Base-by-base conservation (phyloP, 2,329 filamentous ascomycete genomes). In the Penicillium occitanis region DNA sequence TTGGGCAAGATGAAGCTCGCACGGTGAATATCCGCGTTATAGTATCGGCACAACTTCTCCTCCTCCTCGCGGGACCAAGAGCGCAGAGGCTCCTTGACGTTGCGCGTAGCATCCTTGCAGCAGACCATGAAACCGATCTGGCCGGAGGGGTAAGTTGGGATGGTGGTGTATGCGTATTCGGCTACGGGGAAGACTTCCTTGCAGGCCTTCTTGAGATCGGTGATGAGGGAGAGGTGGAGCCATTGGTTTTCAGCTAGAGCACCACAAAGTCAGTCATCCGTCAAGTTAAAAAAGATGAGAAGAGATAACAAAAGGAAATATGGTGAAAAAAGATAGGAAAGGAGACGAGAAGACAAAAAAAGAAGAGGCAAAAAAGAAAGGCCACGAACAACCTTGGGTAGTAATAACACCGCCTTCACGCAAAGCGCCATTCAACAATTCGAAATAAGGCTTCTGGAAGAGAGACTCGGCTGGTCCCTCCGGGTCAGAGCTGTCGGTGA, bases 71-170 rank as follows among this genome's bases (percentile, higher is more conserved):
- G 78, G 70, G 88, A 85, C 90, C 93, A 96, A 74, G 82, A 85
- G 76, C 95, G 90, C 69, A 97, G 77, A 63, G 95, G 95, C 81
- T 89, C 91, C 80, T 87, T 92, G 78, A 98, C 87, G 82, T 99
- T 87, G 79, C 89, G 88, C 77, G 82, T 88, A 78, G 88, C 84
- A 78, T 98, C 94, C 88, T 99, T 98, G 90, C 87, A 91, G 89
- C 95, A 98, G 78, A 99, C 92, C 93, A 99, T 97, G 90, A 99
- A 99, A 78, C 95, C 95, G 76, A 99, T 99, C 85, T 99, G 95
- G 78, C 95, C 95, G 66, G 92, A 96, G 71, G 95, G 95, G 86
- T 99, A 99, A 78, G 95, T 99, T 67, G 95, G 95, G 81, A 99
- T 99, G 75, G 94, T 98, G 76, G 81, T 98, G 88, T 97, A 99